Evolutionary conservation across 1,139 yeast genomes (phyloP), one percentile per base, ranked within the genome.

Genomic region (Waltiozyma sp.): DNA sequence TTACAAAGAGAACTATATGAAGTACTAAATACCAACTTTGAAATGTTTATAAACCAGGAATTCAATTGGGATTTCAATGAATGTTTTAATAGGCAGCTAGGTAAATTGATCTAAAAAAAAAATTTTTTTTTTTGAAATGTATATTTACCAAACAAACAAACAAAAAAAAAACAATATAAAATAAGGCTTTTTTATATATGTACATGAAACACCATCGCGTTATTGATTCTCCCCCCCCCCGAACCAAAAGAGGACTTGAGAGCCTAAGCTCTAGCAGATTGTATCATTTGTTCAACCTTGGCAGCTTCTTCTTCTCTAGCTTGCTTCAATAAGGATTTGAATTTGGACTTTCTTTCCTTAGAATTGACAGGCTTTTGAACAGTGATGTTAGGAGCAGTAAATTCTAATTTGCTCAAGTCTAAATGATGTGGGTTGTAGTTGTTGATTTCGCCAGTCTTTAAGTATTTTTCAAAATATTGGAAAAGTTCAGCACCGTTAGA

Each of bases 341-440:
- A 64, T 44, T 63, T 65, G 51, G 63, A 56, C 50, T 64, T 64
- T 53, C 67, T 69, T 40, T 62, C 61, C 48, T 56, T 56, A 42
- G 64, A 60, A 47, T 67, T 63, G 40, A 69, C 66, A 45, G 62
- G 64, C 15, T 65, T 66, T n/a, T 67, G 63, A 28, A 77, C 55
- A 19, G 63, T 60, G 43, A 79, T 64, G 55, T 77, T 78, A 33
- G 73, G 64, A 38, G 78, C 73, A 21, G 62, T 63, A 48, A 68
- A 75, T 16, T 66, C 67, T 28, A 63, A 57, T 19, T 65, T 61
- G 47, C 75, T 70, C 52, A 86, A 65, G 61, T 82, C 75, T 43
- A 87, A 75, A 38, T 87, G 91, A 50, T 83, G 75, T 23, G 95
- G 93, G 58, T 77, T 76, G 56, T 80, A 72, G 60, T 83, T 94